Evolutionary conservation across 495 filamentous ascomycete species (phyloP).

Genomic region (Talaromyces wortmannii): DNA sequence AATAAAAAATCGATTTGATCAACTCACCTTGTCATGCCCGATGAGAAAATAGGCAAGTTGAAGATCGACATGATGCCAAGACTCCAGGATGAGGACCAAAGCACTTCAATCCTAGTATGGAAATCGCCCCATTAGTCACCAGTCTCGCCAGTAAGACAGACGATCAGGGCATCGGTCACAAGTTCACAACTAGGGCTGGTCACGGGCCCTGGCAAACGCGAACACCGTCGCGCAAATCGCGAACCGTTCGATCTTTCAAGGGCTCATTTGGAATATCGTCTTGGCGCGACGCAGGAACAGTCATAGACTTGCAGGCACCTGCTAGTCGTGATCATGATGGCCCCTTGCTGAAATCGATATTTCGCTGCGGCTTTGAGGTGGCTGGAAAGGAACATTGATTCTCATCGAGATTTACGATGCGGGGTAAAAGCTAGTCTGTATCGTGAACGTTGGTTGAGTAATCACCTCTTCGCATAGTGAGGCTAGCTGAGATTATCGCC

Average conservation of each 20-base stretch:
- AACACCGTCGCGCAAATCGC: neutral
- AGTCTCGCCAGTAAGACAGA: neutral
- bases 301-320: neutral
- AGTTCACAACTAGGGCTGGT: neutral
- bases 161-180: neutral
- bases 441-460: neutral
- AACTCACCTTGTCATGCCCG: no score
- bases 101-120: neutral
- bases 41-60: neutral
- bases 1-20: no score
- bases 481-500: neutral
- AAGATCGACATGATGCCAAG: neutral
- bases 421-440: neutral
- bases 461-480: neutral
- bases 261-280: neutral
- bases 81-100: neutral
- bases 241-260: neutral
- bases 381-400: neutral
- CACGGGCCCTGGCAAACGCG: neutral
- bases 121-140: neutral
- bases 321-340: neutral
- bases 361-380: neutral
- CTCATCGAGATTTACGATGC: neutral
- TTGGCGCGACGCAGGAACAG: neutral
- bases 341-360: neutral